Evolutionary conservation across 208 protist species (phyloP), one percentile per base, ranked within the genome.

Genomic region (Trypanosoma caninum): DNA sequence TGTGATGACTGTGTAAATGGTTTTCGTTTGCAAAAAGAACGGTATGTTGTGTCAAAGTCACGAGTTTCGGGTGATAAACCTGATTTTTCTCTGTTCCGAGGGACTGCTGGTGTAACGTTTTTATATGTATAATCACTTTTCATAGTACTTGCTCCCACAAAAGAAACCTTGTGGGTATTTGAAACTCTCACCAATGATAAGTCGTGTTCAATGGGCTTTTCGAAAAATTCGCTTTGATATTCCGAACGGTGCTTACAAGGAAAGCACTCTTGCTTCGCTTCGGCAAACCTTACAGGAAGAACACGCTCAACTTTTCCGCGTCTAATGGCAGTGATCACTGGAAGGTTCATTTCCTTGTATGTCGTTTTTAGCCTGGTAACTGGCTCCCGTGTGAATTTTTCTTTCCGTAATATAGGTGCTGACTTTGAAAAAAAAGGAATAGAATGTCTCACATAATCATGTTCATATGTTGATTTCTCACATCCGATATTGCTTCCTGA

Each of bases 31-130:
- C 57, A 31, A 16, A 16, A 23, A 33, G 33, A 52, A 25, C 48
- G 34, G 48, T 65, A 65, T 23, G 59, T 65, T 13, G 59, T 65
- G 8, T 10, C 2, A 46, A 65, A 65, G 18, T 56, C 37, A 5
- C 59, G 59, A 20, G 46, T 57, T 50, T 65, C 59, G 10, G 48
- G 59, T 27, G 27, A 33, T 41, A 57, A 57, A n/a, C 11, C 8
- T 11, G 14, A 2, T 57, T 65, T 55, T 50, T 20, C 13, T 31
- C n/a, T 55, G 8, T 23, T 46, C 18, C 4, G 22, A 38, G n/a
- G n/a, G 40, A 18, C 22, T 13, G 6, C 3, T 41, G 59, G 59
- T 34, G 41, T 2, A 27, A 3, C 8, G 35, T 11, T 22, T 37
- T 57, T 57, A 14, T 23, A 52, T 27, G 23, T 57, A 45, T 65